Conservation (phyloP, 106 monocot species). For the Xerophyta viscosa region DNA sequence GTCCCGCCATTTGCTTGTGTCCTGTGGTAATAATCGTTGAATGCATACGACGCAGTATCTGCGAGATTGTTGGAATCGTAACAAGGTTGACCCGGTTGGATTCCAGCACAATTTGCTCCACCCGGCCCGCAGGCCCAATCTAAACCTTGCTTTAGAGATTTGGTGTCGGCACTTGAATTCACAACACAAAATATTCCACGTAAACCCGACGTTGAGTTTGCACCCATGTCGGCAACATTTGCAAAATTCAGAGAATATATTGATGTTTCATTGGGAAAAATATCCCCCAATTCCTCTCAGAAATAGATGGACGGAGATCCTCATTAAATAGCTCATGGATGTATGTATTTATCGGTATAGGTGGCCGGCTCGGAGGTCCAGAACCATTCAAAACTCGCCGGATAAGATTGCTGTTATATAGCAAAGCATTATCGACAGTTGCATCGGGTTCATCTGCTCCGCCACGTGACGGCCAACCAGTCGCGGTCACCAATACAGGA, state of each 20-base stretch:
- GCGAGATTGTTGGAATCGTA: conserved; percentile 38
- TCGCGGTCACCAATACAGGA: conserved; percentile 67
- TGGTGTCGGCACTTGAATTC: conserved; percentile 38
- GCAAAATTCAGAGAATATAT: conserved; percentile 50
- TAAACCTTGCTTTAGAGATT: conserved; percentile 57
- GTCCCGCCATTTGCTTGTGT: conserved; percentile 60
- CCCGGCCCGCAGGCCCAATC: conserved; percentile 94
- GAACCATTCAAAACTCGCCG: conserved; percentile 55
- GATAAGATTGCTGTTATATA: conserved; percentile 75
- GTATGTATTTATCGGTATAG: conserved; percentile 33
- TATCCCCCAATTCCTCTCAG: conserved; percentile 77
- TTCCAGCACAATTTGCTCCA: conserved; percentile 67
- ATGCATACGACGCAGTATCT: conserved; percentile 60
- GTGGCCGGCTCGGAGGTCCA: conserved; percentile 57
- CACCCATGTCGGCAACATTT: neutral
- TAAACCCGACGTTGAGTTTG: conserved; percentile 19
- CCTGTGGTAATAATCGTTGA: conserved; percentile 61
- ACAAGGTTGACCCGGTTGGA: conserved; percentile 79
- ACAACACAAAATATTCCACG: conserved; percentile 68
- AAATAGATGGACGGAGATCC: conserved; percentile 44
- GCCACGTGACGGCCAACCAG: conserved; percentile 83
- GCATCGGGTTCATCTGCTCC: conserved; percentile 56
- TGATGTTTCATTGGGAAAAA: conserved; percentile 53
- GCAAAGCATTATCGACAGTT: conserved; percentile 69
- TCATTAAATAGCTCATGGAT: conserved; percentile 84